Conservation (phyloP, 192 early-diverging fungal species). For the Linnemannia exigua region DNA sequence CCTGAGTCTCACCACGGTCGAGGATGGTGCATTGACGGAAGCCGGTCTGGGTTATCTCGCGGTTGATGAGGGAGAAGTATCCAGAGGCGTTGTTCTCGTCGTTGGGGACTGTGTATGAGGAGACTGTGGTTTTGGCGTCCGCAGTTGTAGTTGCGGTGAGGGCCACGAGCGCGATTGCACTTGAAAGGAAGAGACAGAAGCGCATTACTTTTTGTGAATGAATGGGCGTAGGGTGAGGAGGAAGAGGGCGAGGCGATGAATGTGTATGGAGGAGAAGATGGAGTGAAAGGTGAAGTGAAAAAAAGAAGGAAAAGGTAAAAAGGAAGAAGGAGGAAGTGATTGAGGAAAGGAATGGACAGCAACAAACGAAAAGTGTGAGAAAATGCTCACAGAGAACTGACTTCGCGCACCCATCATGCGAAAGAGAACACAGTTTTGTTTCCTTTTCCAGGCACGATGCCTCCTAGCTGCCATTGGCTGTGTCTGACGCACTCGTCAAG, state of each 20-base stretch:
- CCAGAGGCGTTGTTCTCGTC: conserved; percentile 25
- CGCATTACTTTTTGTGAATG: conserved; percentile 29
- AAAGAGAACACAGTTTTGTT: not conserved
- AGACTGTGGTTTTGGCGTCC: not conserved
- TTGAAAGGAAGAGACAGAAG: conserved; percentile 47
- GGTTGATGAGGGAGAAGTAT: conserved; percentile 33
- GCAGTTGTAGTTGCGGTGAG: conserved; percentile 6
- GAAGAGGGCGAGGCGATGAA: not conserved
- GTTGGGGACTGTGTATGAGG: conserved; percentile 24
- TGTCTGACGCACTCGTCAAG: not conserved
- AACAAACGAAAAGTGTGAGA: not conserved
- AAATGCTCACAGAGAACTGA: conserved; percentile 1
- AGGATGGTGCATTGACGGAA: conserved; percentile 30
- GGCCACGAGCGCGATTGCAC: conserved; percentile 36
- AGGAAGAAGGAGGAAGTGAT: not conserved
- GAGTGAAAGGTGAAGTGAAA: not conserved
- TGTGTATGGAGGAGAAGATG: not conserved
- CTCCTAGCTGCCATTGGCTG: not conserved
- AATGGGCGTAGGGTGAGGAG: not conserved
- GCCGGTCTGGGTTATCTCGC: not conserved
- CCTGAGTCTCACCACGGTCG: conserved; percentile 33
- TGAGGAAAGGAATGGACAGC: not conserved
- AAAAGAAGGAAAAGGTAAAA: not conserved
- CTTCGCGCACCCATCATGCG: not conserved
- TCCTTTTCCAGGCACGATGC: conserved; percentile 14